Percentiles rank a stretch among this genome's conserved stretches.
Conservation (phyloP, 23 red algal genomes). For the Gracilariopsis chorda region DNA sequence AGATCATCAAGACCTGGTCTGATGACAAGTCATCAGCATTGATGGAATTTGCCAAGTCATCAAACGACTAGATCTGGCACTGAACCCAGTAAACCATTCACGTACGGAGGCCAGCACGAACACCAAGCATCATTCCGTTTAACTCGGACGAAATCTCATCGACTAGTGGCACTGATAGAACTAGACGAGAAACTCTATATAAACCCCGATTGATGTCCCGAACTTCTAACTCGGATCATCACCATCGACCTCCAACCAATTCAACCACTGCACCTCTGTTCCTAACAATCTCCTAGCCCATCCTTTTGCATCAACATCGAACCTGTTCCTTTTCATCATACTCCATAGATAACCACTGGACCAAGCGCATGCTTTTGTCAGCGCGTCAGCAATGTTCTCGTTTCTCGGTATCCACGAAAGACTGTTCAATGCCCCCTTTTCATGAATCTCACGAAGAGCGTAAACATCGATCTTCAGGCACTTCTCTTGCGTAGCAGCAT, state of each 20-base stretch:
- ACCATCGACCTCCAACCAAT: too few species aligned
- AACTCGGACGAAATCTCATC: too few species aligned
- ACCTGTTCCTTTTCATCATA: neutral
- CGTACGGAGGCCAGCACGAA: too few species aligned
- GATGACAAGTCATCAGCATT: too few species aligned
- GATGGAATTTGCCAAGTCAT: too few species aligned
- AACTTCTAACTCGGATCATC: too few species aligned
- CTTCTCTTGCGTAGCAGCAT: neutral
- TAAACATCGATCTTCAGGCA: neutral
- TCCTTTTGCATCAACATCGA: neutral
- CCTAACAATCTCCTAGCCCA: neutral
- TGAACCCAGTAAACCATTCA: too few species aligned
- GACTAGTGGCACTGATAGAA: too few species aligned
- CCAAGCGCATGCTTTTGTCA: neutral
- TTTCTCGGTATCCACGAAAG: neutral
- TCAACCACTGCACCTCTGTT: neutral
- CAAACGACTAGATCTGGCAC: too few species aligned
- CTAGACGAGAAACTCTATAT: too few species aligned
- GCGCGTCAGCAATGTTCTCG: slow-evolving; percentile 1
- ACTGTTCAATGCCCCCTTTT: neutral
- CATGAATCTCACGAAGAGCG: neutral
- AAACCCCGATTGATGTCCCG: neutral
- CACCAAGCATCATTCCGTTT: too few species aligned
- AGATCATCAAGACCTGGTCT: too few species aligned
- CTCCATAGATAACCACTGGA: neutral